Evolutionary conservation across 2,329 filamentous ascomycete genomes (phyloP), one percentile per base, ranked within the genome.

Genomic region (Berkeleyomyces basicola): DNA sequence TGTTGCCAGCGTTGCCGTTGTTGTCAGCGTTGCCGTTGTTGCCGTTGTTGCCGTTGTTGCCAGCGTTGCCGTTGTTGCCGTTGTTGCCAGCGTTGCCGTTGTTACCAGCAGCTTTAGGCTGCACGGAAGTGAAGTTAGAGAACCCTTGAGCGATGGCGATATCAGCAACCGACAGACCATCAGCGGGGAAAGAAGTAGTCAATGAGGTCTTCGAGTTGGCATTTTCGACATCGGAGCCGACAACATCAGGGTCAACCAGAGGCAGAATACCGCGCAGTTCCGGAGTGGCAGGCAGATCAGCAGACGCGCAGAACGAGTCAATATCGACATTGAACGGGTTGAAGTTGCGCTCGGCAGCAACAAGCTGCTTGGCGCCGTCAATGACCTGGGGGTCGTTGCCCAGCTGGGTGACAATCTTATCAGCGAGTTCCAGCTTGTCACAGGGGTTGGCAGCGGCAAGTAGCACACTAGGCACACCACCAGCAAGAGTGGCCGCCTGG

Each of bases 331-430:
- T 79, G 67, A 83, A 86, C 60, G 82, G 83, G 75, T 87, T 87
- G 75, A 86, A 86, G 78, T 88, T 87, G 73, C 86, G 83, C 64
- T 67, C 64, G 3, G 84, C 84, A 36, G 80, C 79, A 11, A 87
- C 84, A 44, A 87, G 77, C 14, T 78, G 79, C 64, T 78, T 78
- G 16, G 85, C 85, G 23, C 82, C 84, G 11, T 78, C 76, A 64
- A 87, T 75, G 66, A 84, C 82, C 65, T 78, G 74, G n/a, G 77
- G 72, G 67, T 82, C 81, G 55, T 73, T 78, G 61, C 84, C 85
- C 42, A 86, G 82, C 61, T 80, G 72, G 7, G 77, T 69, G 65
- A 87, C 77, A 69, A 88, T 85, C 68, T 82, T 70, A 69, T 87
- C 85, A 66, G 83, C 85, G 55, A 83, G 80, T 31, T 72, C 72